phyloP scores from a whole-genome alignment of 352 stramenopile genomes.

The Phytophthora capsici region DNA sequence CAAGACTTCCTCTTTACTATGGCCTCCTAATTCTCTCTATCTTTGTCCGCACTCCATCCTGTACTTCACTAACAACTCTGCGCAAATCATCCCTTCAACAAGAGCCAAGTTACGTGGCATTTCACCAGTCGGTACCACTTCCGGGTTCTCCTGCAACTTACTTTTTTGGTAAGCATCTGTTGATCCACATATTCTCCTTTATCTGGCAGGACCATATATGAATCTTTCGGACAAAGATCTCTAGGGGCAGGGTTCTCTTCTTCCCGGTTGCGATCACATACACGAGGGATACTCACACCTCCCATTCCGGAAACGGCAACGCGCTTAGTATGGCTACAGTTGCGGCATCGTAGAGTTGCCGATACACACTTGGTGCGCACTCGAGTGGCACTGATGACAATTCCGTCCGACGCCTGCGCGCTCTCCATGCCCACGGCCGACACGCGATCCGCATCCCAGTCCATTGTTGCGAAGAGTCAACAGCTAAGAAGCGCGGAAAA shows the following conservation, averaged over 20 bases:
- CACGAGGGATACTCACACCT: conserved; percentile 84
- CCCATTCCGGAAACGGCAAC: conserved; percentile 69
- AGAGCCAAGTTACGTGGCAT: conserved; percentile 98
- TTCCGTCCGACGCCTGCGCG: conserved; percentile 82
- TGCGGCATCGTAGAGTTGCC: conserved; percentile 92
- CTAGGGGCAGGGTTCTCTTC: conserved; percentile 45
- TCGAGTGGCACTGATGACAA: conserved; percentile 96
- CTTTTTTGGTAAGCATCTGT: no score
- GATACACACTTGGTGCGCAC: conserved; percentile 94
- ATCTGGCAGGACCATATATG: conserved; percentile 96
- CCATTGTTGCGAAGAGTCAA: conserved; percentile 50
- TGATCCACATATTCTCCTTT: conserved; percentile 96
- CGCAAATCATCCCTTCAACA: no score
- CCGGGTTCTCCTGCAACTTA: conserved; percentile 97
- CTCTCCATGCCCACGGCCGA: conserved; percentile 84
- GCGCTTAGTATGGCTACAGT: conserved; percentile 79
- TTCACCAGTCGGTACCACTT: conserved; percentile 98
- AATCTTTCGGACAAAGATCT: conserved; percentile 84
- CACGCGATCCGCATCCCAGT: conserved; percentile 84
- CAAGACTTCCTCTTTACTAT: no score
- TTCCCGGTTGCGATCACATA: conserved; percentile 80
- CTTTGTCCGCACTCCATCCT: no score
- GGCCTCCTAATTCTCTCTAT: no score
- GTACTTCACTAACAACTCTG: no score
- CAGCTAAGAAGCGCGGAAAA: conserved; percentile 15